phyloP scores from a whole-genome alignment of 2,329 filamentous ascomycete species.

The Berkeleyomyces rouxiae region DNA sequence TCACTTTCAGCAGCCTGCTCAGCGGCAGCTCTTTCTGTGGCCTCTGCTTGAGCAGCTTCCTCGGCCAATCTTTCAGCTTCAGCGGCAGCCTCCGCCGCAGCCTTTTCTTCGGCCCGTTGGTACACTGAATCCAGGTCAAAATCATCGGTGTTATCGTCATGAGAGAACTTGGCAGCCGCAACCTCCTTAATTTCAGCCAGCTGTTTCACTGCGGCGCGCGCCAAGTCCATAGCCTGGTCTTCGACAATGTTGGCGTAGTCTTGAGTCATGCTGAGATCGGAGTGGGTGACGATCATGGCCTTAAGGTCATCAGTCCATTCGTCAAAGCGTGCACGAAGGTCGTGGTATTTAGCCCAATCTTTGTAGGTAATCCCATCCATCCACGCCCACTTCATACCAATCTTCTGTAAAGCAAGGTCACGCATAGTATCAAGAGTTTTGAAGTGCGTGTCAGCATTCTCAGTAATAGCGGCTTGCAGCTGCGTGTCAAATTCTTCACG shows the following conservation, averaged over 20 bases:
- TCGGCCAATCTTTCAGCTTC: conserved; percentile 7
- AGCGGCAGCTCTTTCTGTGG: conserved; percentile 13
- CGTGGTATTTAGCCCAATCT: conserved; percentile 91
- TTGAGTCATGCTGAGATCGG: conserved; percentile 51
- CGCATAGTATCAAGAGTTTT: conserved; percentile 68
- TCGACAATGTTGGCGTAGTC: conserved; percentile 53
- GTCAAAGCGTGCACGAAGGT: conserved; percentile 64
- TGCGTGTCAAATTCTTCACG: conserved; percentile 54
- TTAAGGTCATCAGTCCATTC: conserved; percentile 76
- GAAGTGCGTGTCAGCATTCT: conserved; percentile 64
- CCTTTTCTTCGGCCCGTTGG: conserved; percentile 32
- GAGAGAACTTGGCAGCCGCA: conserved; percentile 65
- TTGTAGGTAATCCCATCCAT: conserved; percentile 92
- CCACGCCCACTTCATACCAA: conserved; percentile 91
- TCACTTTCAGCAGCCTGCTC: neutral
- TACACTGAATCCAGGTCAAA: conserved; percentile 55
- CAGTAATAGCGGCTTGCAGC: conserved; percentile 49
- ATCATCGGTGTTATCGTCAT: conserved; percentile 57
- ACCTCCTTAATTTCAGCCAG: conserved; percentile 68
- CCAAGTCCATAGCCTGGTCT: conserved; percentile 62
- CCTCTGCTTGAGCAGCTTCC: conserved; percentile 10
- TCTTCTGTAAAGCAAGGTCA: conserved; percentile 72
- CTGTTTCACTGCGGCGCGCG: conserved; percentile 64
- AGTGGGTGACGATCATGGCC: conserved; percentile 56
- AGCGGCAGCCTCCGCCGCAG: conserved; percentile 19